Conservation (phyloP, 768 basidiomycete genomes). For the Boletus tomentosulus region DNA sequence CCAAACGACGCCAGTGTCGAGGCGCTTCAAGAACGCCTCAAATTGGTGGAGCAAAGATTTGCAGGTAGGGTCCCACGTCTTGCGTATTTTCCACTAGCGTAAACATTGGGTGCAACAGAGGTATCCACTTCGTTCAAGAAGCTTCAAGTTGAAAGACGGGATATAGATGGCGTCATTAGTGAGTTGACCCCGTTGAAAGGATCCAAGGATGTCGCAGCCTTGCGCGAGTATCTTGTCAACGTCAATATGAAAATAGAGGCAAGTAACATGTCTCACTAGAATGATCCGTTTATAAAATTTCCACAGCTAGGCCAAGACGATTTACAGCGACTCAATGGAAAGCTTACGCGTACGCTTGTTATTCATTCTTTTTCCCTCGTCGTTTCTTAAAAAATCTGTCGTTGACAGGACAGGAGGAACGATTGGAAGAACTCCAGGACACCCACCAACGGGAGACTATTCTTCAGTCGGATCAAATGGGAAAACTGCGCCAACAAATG, state of each 20-base stretch:
- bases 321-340: slow-evolving; percentile 66
- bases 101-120: slow-evolving; percentile 41
- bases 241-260: slow-evolving; percentile 69
- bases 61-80: slow-evolving; percentile 42
- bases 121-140: slow-evolving; percentile 75
- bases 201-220: slow-evolving; percentile 56
- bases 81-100: background rate
- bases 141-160: slow-evolving; percentile 66
- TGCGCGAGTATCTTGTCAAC: slow-evolving; percentile 72
- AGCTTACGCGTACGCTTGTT: slow-evolving; percentile 59
- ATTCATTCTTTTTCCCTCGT: background rate
- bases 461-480: slow-evolving; percentile 76
- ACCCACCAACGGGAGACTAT: slow-evolving; percentile 74
- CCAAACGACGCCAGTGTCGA: slow-evolving; percentile 41
- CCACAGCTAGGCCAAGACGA: slow-evolving; percentile 70
- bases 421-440: slow-evolving; percentile 79
- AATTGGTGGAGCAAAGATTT: slow-evolving; percentile 74
- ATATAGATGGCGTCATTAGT: slow-evolving; percentile 62
- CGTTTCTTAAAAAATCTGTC: slow-evolving; percentile 1
- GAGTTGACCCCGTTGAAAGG: slow-evolving; percentile 70
- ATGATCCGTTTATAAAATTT: background rate
- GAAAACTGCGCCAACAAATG: slow-evolving; percentile 64
- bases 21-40: slow-evolving; percentile 59
- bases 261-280: slow-evolving; percentile 16
- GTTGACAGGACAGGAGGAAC: slow-evolving; percentile 71